phyloP scores from a whole-genome alignment of 805 yeast species.

The Cyberlindnera euphorbiiphila region DNA sequence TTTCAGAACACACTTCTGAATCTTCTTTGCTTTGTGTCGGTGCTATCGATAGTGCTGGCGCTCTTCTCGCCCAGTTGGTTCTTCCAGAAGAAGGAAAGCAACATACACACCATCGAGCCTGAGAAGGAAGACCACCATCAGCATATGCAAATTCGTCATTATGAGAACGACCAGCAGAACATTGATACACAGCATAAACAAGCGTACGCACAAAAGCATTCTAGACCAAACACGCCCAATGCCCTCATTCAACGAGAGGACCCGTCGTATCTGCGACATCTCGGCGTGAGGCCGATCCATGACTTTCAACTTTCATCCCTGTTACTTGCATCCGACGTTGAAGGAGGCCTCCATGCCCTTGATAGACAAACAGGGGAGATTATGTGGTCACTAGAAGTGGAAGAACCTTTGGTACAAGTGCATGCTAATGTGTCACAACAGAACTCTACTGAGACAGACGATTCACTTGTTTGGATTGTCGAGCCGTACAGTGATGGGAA shows the following conservation, averaged over 20 bases:
- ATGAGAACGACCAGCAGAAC: slow-evolving; percentile 2
- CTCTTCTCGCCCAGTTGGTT: slow-evolving; percentile 12
- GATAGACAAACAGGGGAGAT: slow-evolving; percentile 70
- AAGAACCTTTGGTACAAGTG: slow-evolving; percentile 55
- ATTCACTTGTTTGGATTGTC: slow-evolving; percentile 69
- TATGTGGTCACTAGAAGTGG: slow-evolving; percentile 71
- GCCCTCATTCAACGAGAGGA: slow-evolving; percentile 4
- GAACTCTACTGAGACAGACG: slow-evolving; percentile 17
- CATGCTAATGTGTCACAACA: slow-evolving; percentile 21
- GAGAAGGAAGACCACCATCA: slow-evolving; percentile 1
- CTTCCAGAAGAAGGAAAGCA: slow-evolving; percentile 1
- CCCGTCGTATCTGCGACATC: slow-evolving; percentile 7
- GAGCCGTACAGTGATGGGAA: slow-evolving; percentile 88
- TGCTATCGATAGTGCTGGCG: slow-evolving; percentile 10
- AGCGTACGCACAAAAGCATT: slow-evolving; percentile 4
- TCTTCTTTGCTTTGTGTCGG: slow-evolving; percentile 6
- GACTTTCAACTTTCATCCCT: slow-evolving; percentile 68
- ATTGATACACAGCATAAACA: background rate
- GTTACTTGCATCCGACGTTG: slow-evolving; percentile 72
- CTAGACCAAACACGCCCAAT: background rate
- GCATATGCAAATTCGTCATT: too few species aligned
- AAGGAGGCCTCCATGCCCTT: slow-evolving; percentile 82
- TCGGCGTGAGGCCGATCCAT: slow-evolving; percentile 44
- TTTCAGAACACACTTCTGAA: background rate
- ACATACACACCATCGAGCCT: background rate